Base-by-base conservation (phyloP, 2,329 filamentous ascomycete species). In the Fusarium sp. region DNA sequence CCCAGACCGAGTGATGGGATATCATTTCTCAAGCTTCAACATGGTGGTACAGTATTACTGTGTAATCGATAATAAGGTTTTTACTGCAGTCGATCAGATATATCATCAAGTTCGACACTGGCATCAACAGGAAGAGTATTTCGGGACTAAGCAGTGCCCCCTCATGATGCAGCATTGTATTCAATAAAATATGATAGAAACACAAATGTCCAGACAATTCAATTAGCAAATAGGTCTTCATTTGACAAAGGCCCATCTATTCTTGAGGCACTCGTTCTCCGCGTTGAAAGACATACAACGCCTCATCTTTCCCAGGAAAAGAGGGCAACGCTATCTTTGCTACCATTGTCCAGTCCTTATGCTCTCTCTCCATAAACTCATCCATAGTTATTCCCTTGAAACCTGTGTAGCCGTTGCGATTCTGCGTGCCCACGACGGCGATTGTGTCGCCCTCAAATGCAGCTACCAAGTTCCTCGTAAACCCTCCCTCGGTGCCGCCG, bases 221-320 rank as follows among this genome's bases (percentile, higher is more conserved):
- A 6, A n/a, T 13, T n/a, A 11, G 6, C 13, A 3, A 13, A 32
- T 12, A 5, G 6, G 31, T 32, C 11, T 32, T 32, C 4, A 12
- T 13, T 12, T 32, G 11, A 12, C 6, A 12, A 3, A 32, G 11
- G 31, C 31, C 11, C 10, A 31, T 43, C 48, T 62, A 61, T 61
- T 65, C 56, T 25, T 28, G 34, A 7, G 73, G 73, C 19, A 74
- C 78, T 58, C 76, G 73, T n/a, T 77, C 69, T 13, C 80, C 80
- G 50, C 81, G 73, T 67, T 84, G 80, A 65, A 89, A 92, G 19
- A 91, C 82, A 74, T 88, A 92, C 52, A 92, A 70, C 0, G 87
- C 90, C 76, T 93, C 90, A 68, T 93, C 90, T 74, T 92, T 92
- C 26, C 88, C 90, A 3, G 89, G 86, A 75, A 92, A 92, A 73